These are phyloP conservation scores for Penicillium paneum DNA, from an alignment of 2,329 filamentous ascomycete genomes.

Conservation along the genomic window DNA sequence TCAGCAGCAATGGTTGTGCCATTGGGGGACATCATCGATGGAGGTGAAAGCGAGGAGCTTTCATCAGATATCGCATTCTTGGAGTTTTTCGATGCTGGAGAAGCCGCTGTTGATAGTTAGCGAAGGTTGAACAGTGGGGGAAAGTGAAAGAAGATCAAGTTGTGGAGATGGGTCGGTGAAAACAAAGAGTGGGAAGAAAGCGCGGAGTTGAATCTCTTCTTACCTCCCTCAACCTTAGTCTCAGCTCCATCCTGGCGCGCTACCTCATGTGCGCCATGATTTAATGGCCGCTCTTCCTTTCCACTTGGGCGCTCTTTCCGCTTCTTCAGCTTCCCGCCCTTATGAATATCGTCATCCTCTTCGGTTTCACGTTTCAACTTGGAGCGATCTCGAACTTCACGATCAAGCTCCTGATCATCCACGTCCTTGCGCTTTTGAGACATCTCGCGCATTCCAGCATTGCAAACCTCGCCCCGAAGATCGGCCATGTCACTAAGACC, in stretches of 20 bases:
- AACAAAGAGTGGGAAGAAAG: slow-evolving; percentile 12
- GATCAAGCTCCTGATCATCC: slow-evolving; percentile 50
- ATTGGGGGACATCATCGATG: slow-evolving; percentile 44
- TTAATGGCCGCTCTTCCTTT: slow-evolving; percentile 59
- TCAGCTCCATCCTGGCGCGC: slow-evolving; percentile 63
- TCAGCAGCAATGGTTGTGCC: slow-evolving; percentile 51
- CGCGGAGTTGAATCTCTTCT: slow-evolving; percentile 23
- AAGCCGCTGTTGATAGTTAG: slow-evolving; percentile 26
- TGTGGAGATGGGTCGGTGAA: slow-evolving; percentile 13
- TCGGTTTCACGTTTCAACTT: slow-evolving; percentile 46
- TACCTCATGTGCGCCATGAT: slow-evolving; percentile 61
- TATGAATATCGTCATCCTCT: slow-evolving; percentile 48
- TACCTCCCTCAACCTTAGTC: slow-evolving; percentile 55
- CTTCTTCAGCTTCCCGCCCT: slow-evolving; percentile 69
- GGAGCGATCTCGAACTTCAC: slow-evolving; percentile 50
- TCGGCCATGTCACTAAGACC: slow-evolving; percentile 57
- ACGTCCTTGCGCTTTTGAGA: slow-evolving; percentile 57
- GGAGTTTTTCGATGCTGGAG: slow-evolving; percentile 39
- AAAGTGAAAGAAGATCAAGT: slow-evolving; percentile 10
- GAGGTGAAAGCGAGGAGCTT: slow-evolving; percentile 41
- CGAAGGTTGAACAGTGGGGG: slow-evolving; percentile 9
- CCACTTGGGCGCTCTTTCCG: slow-evolving; percentile 66
- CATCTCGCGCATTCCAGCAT: slow-evolving; percentile 59
- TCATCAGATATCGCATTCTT: slow-evolving; percentile 38
- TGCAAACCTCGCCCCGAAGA: slow-evolving; percentile 56